Evolutionary conservation across 2,329 filamentous ascomycete species (phyloP), one percentile per base, ranked within the genome.

Genomic region (Monosporascus sp.): DNA sequence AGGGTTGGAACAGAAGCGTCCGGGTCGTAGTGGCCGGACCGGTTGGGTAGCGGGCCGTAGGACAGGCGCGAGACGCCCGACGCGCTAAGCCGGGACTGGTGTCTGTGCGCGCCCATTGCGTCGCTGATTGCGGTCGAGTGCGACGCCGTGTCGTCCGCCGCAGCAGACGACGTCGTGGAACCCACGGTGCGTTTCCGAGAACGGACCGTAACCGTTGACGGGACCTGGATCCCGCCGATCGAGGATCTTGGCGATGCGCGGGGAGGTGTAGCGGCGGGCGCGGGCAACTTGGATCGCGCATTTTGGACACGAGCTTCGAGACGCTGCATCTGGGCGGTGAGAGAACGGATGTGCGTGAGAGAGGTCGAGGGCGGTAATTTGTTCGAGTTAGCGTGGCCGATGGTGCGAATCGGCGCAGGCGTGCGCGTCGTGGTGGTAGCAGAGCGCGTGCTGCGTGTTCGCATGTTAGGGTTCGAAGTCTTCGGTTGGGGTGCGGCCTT

Each of bases 281-380:
- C 90, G 2, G 94, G 94, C 20, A 99, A 81, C 72, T 94, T 96
- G 40, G 93, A 97, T 61, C 91, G 86, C 19, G 88, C 94, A 24
- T 87, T 91, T 56, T 97, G 91, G 9, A 99, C 93, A 45, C 94
- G 84, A 58, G 94, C 90, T 70, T 97, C 94, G 56, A 99, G 85
- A 61, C 91, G 89, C 72, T 97, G 91, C 91, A 97, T 97, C 73
- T 97, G 94, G 27, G 91, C 92, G 54, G 95, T 96, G 59, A 99
- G 85, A 31, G 87, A 88, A 59, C 93, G 90, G 65, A 99, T 96
- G 69, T 99, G 94, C 60, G 89, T 88, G 49, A 99, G 82, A 2
- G 94, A 97, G 58, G 77, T 84, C 57, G 78, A 85, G 51, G 78
- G 75, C 26, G 82, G 79, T 40, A 84, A 61, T 56, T 74, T 78